Evolutionary conservation across 192 early-diverging fungal genomes (phyloP).

Genomic region (Backusella macrospora): DNA sequence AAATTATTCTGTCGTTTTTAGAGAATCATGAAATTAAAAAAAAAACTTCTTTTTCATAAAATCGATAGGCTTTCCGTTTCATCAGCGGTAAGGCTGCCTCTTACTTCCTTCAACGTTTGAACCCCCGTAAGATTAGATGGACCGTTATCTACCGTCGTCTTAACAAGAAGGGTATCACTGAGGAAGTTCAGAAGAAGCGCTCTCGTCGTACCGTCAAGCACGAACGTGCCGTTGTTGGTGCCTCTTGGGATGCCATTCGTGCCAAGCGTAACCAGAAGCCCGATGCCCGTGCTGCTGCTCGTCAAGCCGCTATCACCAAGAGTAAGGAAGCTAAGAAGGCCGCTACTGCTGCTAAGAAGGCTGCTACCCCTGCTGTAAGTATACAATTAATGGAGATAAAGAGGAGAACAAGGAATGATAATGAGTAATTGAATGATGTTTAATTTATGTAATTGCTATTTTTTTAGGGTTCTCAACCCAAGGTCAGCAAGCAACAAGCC

Average conservation of each 20-base stretch:
- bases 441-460: not conserved
- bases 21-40: too few relatives aligned
- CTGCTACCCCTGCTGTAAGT: constrained; percentile 48
- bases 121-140: constrained; percentile 98
- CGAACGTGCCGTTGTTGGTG: constrained; percentile 95
- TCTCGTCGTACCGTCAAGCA: constrained; percentile 92
- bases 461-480: constrained; percentile 43
- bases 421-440: too few relatives aligned
- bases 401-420: too few relatives aligned
- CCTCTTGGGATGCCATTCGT: constrained; percentile 93
- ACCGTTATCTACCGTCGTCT: constrained; percentile 96
- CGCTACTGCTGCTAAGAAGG: constrained; percentile 84
- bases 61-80: constrained; percentile 86
- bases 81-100: constrained; percentile 97
- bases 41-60: not conserved
- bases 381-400: not conserved
- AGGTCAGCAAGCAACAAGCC: constrained; percentile 81
- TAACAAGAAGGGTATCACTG: constrained; percentile 98
- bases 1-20: too few relatives aligned
- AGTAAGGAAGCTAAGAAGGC: constrained; percentile 94
- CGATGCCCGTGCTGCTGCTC: constrained; percentile 90
- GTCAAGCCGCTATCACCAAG: constrained; percentile 80
- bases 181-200: constrained; percentile 97
- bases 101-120: constrained; percentile 95
- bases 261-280: constrained; percentile 98